phyloP scores from a whole-genome alignment of 345 rosid genomes.

The Barbarea vulgaris region DNA sequence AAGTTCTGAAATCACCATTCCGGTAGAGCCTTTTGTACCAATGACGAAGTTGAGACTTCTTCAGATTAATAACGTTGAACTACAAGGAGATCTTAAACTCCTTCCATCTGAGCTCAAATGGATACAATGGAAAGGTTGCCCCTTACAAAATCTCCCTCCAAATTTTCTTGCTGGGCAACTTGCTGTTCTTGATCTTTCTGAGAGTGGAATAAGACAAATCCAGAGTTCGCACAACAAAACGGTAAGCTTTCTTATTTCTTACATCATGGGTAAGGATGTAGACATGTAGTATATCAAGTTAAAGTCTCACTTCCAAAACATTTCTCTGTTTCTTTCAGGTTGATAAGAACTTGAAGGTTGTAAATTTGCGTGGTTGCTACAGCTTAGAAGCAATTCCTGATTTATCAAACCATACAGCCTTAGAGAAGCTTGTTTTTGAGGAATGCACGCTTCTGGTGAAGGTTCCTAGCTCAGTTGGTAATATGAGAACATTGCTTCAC shows the following conservation, averaged over 20 bases:
- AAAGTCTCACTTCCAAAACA: background rate
- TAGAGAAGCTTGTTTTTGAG: conserved; percentile 36
- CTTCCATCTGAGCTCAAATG: conserved; percentile 62
- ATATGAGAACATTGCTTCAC: conserved; percentile 21
- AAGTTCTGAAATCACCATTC: conserved; percentile 36
- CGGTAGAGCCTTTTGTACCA: conserved; percentile 44
- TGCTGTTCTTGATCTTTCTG: conserved; percentile 73
- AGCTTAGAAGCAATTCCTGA: conserved; percentile 40
- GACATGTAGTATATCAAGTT: conserved; percentile 3
- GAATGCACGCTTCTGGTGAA: conserved; percentile 31
- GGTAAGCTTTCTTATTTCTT: conserved; percentile 44
- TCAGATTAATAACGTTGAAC: conserved; percentile 53
- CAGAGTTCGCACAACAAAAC: conserved; percentile 32
- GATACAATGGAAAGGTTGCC: conserved; percentile 73
- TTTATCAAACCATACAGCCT: conserved; percentile 32
- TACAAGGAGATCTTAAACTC: conserved; percentile 53
- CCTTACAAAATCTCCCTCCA: conserved; percentile 50
- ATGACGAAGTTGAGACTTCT: conserved; percentile 67
- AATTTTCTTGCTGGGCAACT: conserved; percentile 46
- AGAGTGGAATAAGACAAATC: conserved; percentile 50
- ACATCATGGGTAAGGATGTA: background rate
- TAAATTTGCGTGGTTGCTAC: conserved; percentile 35
- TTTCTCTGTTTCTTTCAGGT: conserved; percentile 27
- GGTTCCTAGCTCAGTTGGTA: conserved; percentile 38
- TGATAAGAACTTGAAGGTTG: conserved; percentile 31